Evolutionary conservation across 2,329 filamentous ascomycete genomes (phyloP).

Genomic region (Ustilaginoidea virens): DNA sequence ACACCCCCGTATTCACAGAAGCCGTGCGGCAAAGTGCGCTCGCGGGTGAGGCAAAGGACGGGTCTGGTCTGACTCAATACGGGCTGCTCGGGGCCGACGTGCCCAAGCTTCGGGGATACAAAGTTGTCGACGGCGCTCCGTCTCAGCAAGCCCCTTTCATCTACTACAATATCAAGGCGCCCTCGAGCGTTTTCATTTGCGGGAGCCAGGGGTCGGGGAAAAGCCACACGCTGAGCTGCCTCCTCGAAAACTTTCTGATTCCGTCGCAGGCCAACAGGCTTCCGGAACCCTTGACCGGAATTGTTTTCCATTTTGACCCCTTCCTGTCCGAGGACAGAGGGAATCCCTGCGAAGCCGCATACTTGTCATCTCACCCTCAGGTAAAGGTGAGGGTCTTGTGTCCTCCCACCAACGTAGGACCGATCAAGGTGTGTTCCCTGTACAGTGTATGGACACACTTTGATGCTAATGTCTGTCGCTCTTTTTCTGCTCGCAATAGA

Average conservation of each 20-base stretch:
- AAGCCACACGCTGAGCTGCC: conserved; percentile 41
- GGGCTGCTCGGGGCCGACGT: conserved; percentile 8
- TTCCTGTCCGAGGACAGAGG: conserved; percentile 32
- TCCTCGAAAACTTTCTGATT: conserved; percentile 42
- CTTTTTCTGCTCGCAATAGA: neutral
- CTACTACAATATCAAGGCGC: conserved; percentile 30
- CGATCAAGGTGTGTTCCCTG: conserved; percentile 15
- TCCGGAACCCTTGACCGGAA: conserved; percentile 36
- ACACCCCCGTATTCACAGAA: conserved; percentile 9
- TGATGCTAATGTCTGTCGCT: too few species aligned
- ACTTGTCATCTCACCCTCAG: conserved; percentile 26
- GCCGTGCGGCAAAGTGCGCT: conserved; percentile 5
- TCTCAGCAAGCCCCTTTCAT: conserved; percentile 12
- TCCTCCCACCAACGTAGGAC: conserved; percentile 33
- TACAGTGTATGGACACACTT: too few species aligned
- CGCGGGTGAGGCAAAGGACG: neutral
- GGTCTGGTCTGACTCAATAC: conserved; percentile 6
- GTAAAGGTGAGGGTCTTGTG: conserved; percentile 38
- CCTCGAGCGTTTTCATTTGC: conserved; percentile 47
- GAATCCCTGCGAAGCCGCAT: conserved; percentile 44
- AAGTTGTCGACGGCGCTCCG: too few species aligned
- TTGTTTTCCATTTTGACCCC: conserved; percentile 51
- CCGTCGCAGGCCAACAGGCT: conserved; percentile 27
- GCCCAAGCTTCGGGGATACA: neutral
- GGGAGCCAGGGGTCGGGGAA: conserved; percentile 51